Evolutionary conservation across 176 grass and related monocot species (phyloP).

Genomic region (Musa itinerans): DNA sequence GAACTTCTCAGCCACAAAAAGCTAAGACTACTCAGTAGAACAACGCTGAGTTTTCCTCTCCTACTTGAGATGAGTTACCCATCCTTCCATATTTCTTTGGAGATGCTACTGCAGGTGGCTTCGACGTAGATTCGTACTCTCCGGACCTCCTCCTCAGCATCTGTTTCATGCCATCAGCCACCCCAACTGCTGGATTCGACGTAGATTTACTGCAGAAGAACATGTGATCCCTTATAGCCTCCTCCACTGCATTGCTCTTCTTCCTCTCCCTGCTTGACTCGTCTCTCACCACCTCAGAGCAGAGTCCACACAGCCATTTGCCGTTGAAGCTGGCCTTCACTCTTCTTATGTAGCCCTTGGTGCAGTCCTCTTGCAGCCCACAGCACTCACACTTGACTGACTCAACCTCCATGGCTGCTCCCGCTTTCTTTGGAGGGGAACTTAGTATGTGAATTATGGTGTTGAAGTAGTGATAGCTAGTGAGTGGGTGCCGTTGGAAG

Average conservation of each 20-base stretch:
- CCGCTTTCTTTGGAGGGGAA: neutral
- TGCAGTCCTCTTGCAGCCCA: slow-evolving; percentile 85
- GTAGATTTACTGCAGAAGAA: slow-evolving; percentile 70
- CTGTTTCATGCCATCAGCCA: slow-evolving; percentile 70
- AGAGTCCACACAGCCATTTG: slow-evolving; percentile 84
- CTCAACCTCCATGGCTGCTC: slow-evolving; percentile 68
- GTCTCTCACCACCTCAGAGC: slow-evolving; percentile 80
- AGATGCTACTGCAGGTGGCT: neutral
- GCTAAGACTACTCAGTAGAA: too few relatives aligned
- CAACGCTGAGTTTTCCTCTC: too few relatives aligned
- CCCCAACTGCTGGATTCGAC: slow-evolving; percentile 54
- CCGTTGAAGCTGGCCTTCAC: slow-evolving; percentile 71
- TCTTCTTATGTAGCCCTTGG: slow-evolving; percentile 64
- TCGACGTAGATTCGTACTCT: slow-evolving; percentile 25
- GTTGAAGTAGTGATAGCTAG: neutral
- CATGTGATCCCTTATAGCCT: slow-evolving; percentile 76
- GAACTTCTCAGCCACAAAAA: too few relatives aligned
- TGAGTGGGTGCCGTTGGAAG: neutral
- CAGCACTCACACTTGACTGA: slow-evolving; percentile 86
- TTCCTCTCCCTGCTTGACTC: slow-evolving; percentile 49
- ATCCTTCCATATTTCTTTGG: neutral
- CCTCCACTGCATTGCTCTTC: slow-evolving; percentile 51
- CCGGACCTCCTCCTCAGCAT: slow-evolving; percentile 74
- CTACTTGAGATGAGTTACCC: neutral
- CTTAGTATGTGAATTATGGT: too few relatives aligned